phyloP scores from a whole-genome alignment of 257 asterid genomes.

The Solanum sejunctum region DNA sequence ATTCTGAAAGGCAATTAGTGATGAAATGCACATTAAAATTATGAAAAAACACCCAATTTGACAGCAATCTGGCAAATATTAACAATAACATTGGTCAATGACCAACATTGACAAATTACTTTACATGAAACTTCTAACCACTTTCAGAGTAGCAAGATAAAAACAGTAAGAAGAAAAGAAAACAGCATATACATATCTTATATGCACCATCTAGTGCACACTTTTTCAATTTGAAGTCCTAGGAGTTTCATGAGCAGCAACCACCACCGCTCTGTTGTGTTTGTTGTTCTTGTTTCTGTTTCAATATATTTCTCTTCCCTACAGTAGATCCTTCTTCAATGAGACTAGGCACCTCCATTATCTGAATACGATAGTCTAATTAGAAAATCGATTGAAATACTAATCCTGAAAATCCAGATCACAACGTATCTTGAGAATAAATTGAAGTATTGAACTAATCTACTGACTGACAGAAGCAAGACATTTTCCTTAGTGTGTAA shows the following conservation, averaged over 20 bases:
- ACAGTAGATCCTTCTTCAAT: constrained; percentile 66
- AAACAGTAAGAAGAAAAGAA: background rate
- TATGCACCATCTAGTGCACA: background rate
- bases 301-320: constrained; percentile 68
- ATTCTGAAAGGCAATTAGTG: background rate
- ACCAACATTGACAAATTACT: background rate
- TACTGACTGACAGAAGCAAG: background rate
- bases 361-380: constrained; percentile 22
- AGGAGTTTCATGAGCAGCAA: constrained; percentile 54
- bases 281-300: constrained; percentile 64
- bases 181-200: background rate
- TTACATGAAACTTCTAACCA: background rate
- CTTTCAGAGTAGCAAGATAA: background rate
- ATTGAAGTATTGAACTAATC: background rate
- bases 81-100: background rate
- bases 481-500: background rate
- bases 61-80: background rate
- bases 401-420: background rate
- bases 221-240: background rate
- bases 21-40: background rate
- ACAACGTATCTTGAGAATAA: background rate
- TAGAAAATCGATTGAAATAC: background rate
- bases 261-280: constrained; percentile 31
- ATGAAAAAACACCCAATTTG: background rate
- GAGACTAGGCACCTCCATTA: constrained; percentile 89